phyloP scores from a whole-genome alignment of 139 green algal species.

The Tetradesmus lagerheimii region DNA sequence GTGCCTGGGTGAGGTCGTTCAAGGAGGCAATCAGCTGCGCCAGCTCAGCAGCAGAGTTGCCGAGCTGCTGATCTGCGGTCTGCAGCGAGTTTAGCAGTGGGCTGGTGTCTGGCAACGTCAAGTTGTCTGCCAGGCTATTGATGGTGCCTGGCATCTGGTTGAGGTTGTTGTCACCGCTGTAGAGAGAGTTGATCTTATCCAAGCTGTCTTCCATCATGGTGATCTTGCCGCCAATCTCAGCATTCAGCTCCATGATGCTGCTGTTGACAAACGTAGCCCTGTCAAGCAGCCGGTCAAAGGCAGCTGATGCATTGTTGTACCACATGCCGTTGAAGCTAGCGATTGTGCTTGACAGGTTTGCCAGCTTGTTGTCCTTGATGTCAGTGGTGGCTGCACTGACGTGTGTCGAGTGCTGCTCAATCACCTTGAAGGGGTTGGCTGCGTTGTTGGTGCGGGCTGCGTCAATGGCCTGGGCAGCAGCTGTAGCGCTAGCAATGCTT shows the following conservation, averaged over 20 bases:
- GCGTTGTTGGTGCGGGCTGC: neutral
- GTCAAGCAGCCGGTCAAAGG: neutral
- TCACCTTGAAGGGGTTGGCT: conserved; percentile 14
- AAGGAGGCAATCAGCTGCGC: neutral
- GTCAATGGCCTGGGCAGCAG: neutral
- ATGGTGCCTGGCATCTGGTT: neutral
- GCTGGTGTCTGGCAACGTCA: neutral
- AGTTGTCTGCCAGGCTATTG: neutral
- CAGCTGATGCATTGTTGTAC: neutral
- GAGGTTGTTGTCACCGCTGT: neutral
- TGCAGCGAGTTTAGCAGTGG: neutral
- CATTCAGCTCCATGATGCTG: neutral
- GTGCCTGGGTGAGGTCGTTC: conserved; percentile 1
- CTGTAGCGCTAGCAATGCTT: neutral
- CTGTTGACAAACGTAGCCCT: neutral
- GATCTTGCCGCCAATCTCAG: neutral
- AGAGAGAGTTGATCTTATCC: neutral
- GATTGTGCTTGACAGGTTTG: neutral
- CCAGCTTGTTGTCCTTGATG: conserved; percentile 9
- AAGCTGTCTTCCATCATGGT: neutral
- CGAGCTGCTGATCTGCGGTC: neutral
- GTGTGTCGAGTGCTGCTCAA: neutral
- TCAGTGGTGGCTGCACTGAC: neutral
- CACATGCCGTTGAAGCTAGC: conserved; percentile 10
- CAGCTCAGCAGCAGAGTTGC: neutral